These are phyloP conservation scores for Fusarium praegraminearum DNA, from an alignment of 2,329 filamentous ascomycete species.

Conservation along the genomic window DNA sequence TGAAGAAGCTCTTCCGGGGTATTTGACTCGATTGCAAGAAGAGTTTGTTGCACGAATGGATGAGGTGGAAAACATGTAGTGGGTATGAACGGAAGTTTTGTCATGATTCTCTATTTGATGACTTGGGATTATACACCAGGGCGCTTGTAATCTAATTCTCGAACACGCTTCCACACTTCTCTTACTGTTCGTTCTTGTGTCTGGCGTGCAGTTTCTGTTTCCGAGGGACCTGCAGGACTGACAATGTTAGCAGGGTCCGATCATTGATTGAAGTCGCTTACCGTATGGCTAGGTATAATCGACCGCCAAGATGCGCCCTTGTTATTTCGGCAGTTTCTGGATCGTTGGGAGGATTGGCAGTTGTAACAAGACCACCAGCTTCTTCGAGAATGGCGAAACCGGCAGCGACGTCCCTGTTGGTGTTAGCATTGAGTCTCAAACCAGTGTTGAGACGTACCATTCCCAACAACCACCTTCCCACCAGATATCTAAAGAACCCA, in stretches of 20 bases:
- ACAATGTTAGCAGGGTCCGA: background rate
- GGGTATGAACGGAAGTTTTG: background rate
- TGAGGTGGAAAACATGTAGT: slow-evolving; percentile 63
- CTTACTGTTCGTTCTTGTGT: slow-evolving; percentile 77
- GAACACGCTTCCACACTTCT: slow-evolving; percentile 78
- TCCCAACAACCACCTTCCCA: slow-evolving; percentile 88
- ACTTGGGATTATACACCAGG: slow-evolving; percentile 59
- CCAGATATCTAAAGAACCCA: slow-evolving; percentile 83
- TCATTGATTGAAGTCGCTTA: slow-evolving; percentile 47
- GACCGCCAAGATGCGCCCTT: slow-evolving; percentile 72
- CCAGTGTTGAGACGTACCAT: slow-evolving; percentile 62
- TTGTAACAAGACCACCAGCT: slow-evolving; percentile 79
- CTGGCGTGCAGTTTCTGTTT: slow-evolving; percentile 72
- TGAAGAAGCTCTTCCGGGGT: slow-evolving; percentile 65
- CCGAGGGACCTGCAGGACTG: slow-evolving; percentile 73
- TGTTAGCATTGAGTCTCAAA: background rate
- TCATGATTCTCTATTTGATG: background rate
- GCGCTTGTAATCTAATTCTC: slow-evolving; percentile 73
- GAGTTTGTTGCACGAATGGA: slow-evolving; percentile 82
- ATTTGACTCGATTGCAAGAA: slow-evolving; percentile 63
- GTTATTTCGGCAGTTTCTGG: slow-evolving; percentile 66
- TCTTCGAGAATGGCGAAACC: slow-evolving; percentile 79
- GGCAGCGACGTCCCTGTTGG: slow-evolving; percentile 76
- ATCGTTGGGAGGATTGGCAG: slow-evolving; percentile 76
- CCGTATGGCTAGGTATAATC: slow-evolving; percentile 78